Evolutionary conservation across 441 rosid species (phyloP), one percentile per base, ranked within the genome.

Genomic region (Capsella rubella): DNA sequence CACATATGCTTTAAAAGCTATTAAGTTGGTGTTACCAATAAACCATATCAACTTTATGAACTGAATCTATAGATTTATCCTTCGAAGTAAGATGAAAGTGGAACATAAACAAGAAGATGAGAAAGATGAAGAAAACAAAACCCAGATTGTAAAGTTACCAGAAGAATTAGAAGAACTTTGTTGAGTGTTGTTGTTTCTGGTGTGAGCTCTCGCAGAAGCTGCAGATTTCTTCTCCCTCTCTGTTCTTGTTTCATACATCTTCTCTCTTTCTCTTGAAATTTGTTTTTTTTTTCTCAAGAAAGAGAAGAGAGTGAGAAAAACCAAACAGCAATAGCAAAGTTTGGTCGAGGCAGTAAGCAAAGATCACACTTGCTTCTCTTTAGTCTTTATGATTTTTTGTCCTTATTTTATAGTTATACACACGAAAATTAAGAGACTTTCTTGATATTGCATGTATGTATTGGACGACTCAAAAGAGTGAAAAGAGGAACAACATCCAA

Each of bases 161-260:
- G 37, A 49, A 29, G 75, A 21, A 21, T 0, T 21, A 21, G 25
- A 64, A 56, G 54, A 63, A 54, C n/a, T 62, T 16, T 69, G 35
- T 43, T 69, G 69, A 35, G 53, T 62, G 64, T 60, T 53, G 64
- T 69, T 54, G 45, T 28, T 45, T 53, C 35, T 69, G 51, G 65
- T 53, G 60, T 63, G 37, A 69, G 75, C 6, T 54, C 45, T 14
- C 35, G 60, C 13, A 60, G 70, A 61, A 34, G 52, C 65, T 68
- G 42, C 43, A 18, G 65, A 46, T 49, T 55, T 56, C 43, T 39
- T 56, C 55, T 40, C 60, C 39, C 1, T 49, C 66, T 63, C 50
- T 34, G 1, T 29, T 63, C n/a, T 67, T 68, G 35, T 57, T 55
- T 71, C 49, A 47, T 75, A 49, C 67, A 76, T 70, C 45, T 0